phyloP scores from a whole-genome alignment of 106 monocot species.

The Phalaenopsis aphrodite region DNA sequence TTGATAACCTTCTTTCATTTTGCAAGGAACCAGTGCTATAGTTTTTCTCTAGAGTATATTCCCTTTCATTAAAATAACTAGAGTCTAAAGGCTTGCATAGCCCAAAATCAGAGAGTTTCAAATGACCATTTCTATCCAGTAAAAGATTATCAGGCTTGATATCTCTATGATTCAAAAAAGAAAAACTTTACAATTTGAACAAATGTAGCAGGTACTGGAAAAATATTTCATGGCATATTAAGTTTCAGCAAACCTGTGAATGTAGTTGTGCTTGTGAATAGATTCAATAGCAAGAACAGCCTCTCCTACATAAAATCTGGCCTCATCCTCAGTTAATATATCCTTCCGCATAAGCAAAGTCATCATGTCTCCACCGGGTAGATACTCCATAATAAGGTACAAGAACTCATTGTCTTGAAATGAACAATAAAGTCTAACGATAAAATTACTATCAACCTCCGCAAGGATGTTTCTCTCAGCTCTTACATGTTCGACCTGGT shows the following conservation, averaged over 20 bases:
- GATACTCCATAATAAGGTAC: slow-evolving; percentile 94
- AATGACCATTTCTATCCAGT: slow-evolving; percentile 80
- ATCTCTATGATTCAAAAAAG: slow-evolving; percentile 49
- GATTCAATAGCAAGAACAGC: slow-evolving; percentile 89
- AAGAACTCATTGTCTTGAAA: slow-evolving; percentile 71
- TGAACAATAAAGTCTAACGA: slow-evolving; percentile 42
- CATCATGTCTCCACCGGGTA: slow-evolving; percentile 97
- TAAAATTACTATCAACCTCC: slow-evolving; percentile 27
- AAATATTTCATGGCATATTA: neutral
- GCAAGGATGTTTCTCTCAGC: slow-evolving; percentile 44
- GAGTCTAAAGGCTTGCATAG: slow-evolving; percentile 88
- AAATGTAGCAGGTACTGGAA: neutral
- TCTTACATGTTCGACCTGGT: slow-evolving; percentile 46
- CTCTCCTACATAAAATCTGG: slow-evolving; percentile 87
- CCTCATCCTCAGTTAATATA: slow-evolving; percentile 82
- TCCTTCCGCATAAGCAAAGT: slow-evolving; percentile 94
- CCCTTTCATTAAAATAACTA: slow-evolving; percentile 56
- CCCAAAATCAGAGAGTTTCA: slow-evolving; percentile 95
- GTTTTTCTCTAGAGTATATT: slow-evolving; percentile 39
- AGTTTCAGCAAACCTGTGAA: slow-evolving; percentile 60
- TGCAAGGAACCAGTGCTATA: slow-evolving; percentile 29
- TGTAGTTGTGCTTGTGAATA: slow-evolving; percentile 97
- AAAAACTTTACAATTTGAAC: neutral
- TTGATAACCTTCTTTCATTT: slow-evolving; percentile 40
- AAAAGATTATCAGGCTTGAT: slow-evolving; percentile 98